These are phyloP conservation scores for Teunomyces panamensis DNA, from an alignment of 805 yeast species.

Conservation along the genomic window DNA sequence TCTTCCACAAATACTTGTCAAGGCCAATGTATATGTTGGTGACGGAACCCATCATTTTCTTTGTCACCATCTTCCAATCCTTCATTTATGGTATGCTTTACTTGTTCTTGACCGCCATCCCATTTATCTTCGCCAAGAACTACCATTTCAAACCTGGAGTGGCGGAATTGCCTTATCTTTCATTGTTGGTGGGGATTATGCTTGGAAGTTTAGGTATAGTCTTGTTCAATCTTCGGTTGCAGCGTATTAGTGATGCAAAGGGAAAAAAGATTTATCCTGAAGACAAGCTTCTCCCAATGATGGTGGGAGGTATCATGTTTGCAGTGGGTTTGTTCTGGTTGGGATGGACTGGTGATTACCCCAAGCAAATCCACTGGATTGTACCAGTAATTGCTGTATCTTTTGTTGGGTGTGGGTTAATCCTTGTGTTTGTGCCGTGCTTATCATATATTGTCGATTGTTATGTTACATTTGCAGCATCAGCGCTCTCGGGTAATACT, in stretches of 20 bases:
- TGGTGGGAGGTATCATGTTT: no score
- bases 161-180: conserved; percentile 76
- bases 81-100: conserved; percentile 80
- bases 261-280: conserved; percentile 46
- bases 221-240: conserved; percentile 42
- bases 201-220: conserved; percentile 55
- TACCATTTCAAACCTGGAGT: conserved; percentile 50
- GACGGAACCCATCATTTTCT: conserved; percentile 70
- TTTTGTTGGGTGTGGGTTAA: conserved; percentile 47
- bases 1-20: conserved; percentile 56
- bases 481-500: conserved; percentile 23
- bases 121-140: conserved; percentile 61
- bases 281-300: conserved; percentile 12
- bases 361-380: conserved; percentile 8
- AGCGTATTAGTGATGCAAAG: conserved; percentile 26
- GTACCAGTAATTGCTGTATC: conserved; percentile 66
- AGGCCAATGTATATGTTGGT: conserved; percentile 69
- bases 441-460: conserved; percentile 70
- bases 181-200: conserved; percentile 66
- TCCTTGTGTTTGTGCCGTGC: conserved; percentile 65
- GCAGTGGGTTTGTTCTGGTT: no score
- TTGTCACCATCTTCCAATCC: conserved; percentile 68
- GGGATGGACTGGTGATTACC: no score
- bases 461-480: conserved; percentile 70
- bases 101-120: conserved; percentile 70